A percentile compares a stretch with the other conserved stretches of the same genome.
These are phyloP conservation scores for Candida arabinofermentans DNA, from an alignment of 805 yeast species.

Conservation along the genomic window DNA sequence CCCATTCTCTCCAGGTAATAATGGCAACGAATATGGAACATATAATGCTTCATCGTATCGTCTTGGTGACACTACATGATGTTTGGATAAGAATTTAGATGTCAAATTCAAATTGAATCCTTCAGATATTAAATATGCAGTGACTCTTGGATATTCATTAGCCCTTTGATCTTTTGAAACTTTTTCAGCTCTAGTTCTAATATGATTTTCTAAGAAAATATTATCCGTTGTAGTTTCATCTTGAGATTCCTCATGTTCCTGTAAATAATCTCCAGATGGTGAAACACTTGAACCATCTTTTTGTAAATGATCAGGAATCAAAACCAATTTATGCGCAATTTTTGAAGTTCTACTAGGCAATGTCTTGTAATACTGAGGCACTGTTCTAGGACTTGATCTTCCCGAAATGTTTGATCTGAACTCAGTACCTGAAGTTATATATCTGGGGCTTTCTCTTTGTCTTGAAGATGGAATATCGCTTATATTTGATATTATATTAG, in stretches of 20 bases:
- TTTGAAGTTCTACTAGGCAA: conserved; percentile 78
- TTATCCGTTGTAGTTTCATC: conserved; percentile 31
- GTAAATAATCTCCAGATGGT: background rate
- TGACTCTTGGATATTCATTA: conserved; percentile 72
- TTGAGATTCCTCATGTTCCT: conserved; percentile 11
- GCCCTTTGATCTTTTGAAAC: conserved; percentile 57
- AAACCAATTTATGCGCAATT: conserved; percentile 78
- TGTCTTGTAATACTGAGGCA: conserved; percentile 49
- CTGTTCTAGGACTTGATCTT: conserved; percentile 21
- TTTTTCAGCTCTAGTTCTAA: conserved; percentile 44
- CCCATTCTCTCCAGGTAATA: conserved; percentile 80
- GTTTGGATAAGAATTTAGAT: conserved; percentile 55
- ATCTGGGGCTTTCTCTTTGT: conserved; percentile 28
- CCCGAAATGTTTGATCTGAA: conserved; percentile 11
- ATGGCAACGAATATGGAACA: conserved; percentile 83
- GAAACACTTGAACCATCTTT: conserved; percentile 1
- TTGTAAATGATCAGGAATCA: conserved; percentile 64
- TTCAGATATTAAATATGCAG: conserved; percentile 89
- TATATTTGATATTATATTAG: conserved; percentile 68
- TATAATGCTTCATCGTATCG: conserved; percentile 90
- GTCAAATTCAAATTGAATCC: conserved; percentile 65
- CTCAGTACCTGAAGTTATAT: conserved; percentile 10
- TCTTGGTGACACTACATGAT: conserved; percentile 83
- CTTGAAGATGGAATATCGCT: conserved; percentile 87
- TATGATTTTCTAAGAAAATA: conserved; percentile 29